Evolutionary conservation across 169 alveolate species (phyloP).

Genomic region (Ichthyophthirius multifiliis): DNA sequence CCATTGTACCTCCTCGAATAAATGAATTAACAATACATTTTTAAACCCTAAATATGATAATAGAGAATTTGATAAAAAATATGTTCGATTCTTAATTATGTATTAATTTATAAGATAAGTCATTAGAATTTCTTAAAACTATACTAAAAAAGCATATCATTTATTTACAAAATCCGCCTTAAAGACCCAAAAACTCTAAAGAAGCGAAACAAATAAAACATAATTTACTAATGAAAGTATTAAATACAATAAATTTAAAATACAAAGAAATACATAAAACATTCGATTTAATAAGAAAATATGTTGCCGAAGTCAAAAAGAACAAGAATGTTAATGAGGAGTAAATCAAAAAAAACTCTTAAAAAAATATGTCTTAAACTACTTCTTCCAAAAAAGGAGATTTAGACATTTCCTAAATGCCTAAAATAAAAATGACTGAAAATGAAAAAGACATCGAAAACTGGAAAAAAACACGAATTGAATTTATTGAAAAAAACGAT

Average conservation of each 20-base stretch:
- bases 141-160: background rate
- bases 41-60: background rate
- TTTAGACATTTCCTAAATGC: too few species aligned
- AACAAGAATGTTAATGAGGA: background rate
- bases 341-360: background rate
- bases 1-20: background rate
- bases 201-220: background rate
- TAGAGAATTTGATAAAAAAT: background rate
- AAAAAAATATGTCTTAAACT: background rate
- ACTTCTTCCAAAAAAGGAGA: background rate
- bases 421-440: background rate
- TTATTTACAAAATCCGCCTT: background rate
- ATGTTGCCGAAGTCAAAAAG: background rate
- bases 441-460: background rate
- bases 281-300: background rate
- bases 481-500: background rate
- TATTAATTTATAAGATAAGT: background rate
- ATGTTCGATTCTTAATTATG: background rate
- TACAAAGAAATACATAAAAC: background rate
- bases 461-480: background rate
- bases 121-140: background rate
- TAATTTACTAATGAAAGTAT: background rate
- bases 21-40: background rate
- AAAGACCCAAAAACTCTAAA: background rate
- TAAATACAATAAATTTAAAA: background rate